Evolutionary conservation across 805 yeast genomes (phyloP), one percentile per base, ranked within the genome.

Genomic region (Yarrowia osloensis): DNA sequence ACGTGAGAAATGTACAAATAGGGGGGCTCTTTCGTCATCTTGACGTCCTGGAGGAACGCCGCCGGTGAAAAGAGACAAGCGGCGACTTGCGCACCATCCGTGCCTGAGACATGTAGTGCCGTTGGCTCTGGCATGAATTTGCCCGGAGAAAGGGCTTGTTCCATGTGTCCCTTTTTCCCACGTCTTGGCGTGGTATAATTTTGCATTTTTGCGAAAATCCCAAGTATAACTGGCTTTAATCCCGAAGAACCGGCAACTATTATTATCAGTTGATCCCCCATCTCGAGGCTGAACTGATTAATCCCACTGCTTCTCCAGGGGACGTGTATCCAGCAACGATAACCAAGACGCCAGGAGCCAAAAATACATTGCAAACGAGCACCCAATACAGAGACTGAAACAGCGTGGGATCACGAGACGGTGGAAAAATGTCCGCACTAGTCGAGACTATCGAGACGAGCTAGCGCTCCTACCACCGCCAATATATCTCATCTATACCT

Each of bases 81-180:
- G 6, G 26, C 9, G 42, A n/a, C 21, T n/a, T 22, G 19, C 11
- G 29, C 49, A 24, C 49, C 49, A 6, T 2, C 29, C 11, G 50
- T 50, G 55, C 55, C 26, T 31, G 55, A 50, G 39, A 50, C 55
- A 50, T 50, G 55, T 50, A 50, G 55, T 50, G 55, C 55, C 55
- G 55, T 50, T 50, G 55, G 28, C 19, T 19, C 37, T 21, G 55
- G 39, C 55, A 50, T 19, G n/a, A 17, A 9, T 50, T 19, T n/a
- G 24, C 17, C 54, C 55, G 39, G 55, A 50, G 55, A 50, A 31
- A 49, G 37, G 54, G 37, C 37, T 49, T 28, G 35, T 49, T 19
- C 4, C 54, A 26, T 17, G 33, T 28, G 52, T 49, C n/a, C 54
- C 35, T 28, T 28, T 46, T 24, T 28, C 29, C 49, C 13, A 22